phyloP scores from a whole-genome alignment of 257 asterid species.

The Jacaranda copaia region DNA sequence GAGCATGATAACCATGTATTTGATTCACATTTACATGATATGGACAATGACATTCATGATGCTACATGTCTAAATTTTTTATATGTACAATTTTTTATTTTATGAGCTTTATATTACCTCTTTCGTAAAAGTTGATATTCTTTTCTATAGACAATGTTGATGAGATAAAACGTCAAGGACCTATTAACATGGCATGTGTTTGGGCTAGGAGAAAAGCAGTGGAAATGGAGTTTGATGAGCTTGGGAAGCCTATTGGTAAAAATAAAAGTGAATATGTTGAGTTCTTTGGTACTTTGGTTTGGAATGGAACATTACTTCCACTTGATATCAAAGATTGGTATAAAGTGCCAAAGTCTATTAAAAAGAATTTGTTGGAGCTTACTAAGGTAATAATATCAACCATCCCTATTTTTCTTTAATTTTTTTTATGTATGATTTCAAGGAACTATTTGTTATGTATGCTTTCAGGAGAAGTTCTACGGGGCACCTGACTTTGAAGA shows the following conservation, averaged over 20 bases:
- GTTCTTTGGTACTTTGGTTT: neutral
- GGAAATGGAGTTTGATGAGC: neutral
- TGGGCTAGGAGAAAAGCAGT: neutral
- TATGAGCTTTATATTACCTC: neutral
- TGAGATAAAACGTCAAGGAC: neutral
- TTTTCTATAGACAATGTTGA: neutral
- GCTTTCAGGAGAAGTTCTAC: slow-evolving; percentile 6
- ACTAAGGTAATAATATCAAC: neutral
- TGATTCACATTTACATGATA: neutral
- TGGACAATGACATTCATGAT: neutral
- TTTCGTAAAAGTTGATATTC: too few species aligned
- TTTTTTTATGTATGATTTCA: neutral
- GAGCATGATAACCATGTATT: neutral
- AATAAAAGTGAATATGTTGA: slow-evolving; percentile 27
- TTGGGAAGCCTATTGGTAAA: slow-evolving; percentile 16
- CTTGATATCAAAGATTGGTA: neutral
- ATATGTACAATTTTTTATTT: neutral
- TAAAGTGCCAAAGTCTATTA: neutral
- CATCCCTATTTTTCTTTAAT: neutral
- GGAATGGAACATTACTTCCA: slow-evolving; percentile 15
- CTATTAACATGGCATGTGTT: neutral
- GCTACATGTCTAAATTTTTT: neutral
- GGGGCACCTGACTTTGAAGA: neutral
- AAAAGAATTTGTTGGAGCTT: neutral
- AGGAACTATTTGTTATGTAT: neutral